Evolutionary conservation across 306 rosid genomes (phyloP), one percentile per base, ranked within the genome.

Genomic region (Lathyrus oleraceus): DNA sequence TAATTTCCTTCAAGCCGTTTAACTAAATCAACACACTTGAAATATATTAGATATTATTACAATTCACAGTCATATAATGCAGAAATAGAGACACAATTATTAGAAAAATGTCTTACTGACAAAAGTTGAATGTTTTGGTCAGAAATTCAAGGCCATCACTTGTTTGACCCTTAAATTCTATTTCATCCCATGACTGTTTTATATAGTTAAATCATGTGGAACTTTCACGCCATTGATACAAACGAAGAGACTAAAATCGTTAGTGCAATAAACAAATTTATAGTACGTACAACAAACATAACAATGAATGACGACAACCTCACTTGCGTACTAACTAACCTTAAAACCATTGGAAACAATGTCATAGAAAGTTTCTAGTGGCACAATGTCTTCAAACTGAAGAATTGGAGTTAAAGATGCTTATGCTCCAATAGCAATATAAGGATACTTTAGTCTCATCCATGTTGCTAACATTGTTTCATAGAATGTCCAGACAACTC

Each of bases 401-500:
- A 91, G 97, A 81, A 91, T 91, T 0, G 96, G 97, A 10, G 97
- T 96, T 2, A 93, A 91, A 74, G 97, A 85, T 77, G 97, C 87
- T 23, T 88, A 89, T 58, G 93, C 97, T 48, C 97, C 97, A 52
- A 91, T 13, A 10, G 97, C 86, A 73, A 88, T 76, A 75, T 91
- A 93, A 58, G 97, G 97, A 81, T 91, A 91, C 79, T 88, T 91
- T 51, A 91, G 88, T 84, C 97, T 91, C 97, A 88, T 91, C 97
- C 97, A 91, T 32, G 97, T 84, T 5, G 97, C 97, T 45, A 91
- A 76, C 97, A 91, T 93, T 91, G 82, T 57, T 60, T 71, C 13
- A 53, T 16, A 60, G 5, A 9, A 61, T 15, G 59, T 43, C 65
- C 27, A 32, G 38, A 32, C 38, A 32, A 32, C 38, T 32, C 8